phyloP scores from a whole-genome alignment of 305 asterid species.

The Solanum hybrid region DNA sequence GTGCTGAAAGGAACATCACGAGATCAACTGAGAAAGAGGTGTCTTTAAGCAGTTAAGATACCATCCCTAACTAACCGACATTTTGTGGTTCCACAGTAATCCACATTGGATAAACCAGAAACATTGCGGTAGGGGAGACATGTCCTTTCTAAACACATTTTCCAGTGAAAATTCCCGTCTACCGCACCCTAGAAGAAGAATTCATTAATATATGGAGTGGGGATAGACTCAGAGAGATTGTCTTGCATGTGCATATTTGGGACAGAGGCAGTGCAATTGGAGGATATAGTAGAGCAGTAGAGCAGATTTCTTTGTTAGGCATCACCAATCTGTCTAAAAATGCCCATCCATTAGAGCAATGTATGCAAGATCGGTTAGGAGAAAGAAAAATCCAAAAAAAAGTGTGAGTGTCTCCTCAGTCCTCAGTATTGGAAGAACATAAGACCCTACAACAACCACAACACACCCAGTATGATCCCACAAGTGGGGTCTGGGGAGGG shows the following conservation, averaged over 20 bases:
- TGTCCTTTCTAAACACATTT: not conserved
- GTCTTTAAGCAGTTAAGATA: not conserved
- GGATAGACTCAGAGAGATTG: not conserved
- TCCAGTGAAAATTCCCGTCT: not conserved
- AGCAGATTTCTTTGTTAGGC: not conserved
- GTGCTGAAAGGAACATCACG: not conserved
- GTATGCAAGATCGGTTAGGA: not conserved
- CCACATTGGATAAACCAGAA: not conserved
- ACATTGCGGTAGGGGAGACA: not conserved
- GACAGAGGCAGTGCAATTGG: not conserved
- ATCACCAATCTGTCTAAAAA: not conserved
- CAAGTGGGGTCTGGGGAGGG: not conserved
- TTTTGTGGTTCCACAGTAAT: not conserved
- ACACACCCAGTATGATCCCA: not conserved
- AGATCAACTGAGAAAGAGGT: not conserved
- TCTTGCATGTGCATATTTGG: not conserved
- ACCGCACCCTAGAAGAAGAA: not conserved
- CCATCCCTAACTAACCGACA: not conserved
- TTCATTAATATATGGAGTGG: not conserved
- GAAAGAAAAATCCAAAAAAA: not conserved
- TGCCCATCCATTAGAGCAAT: not conserved
- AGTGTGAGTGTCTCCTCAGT: not conserved
- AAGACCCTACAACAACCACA: not conserved
- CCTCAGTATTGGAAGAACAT: not conserved
- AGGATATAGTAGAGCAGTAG: not conserved